Base-by-base conservation (phyloP, 192 early-diverging fungal genomes). In the Phlyctochytrium planicorne region DNA sequence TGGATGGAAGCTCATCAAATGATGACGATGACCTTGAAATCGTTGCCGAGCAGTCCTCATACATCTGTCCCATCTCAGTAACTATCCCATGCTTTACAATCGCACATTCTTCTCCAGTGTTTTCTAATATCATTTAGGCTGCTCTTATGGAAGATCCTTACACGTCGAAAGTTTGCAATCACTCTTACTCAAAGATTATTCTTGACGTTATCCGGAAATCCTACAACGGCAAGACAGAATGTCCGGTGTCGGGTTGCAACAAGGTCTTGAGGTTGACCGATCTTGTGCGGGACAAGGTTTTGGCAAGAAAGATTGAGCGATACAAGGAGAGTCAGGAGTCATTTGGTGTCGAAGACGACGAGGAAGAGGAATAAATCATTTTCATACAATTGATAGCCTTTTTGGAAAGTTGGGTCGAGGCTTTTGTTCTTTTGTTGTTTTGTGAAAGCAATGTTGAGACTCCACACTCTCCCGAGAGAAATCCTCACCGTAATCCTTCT, bases 191-290 rank as follows among this genome's bases (percentile, higher is more conserved):
- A 16, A 25, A 16, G 17, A 53, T 53, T 3, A 55, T 66, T 29
- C 47, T 53, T 23, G 27, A 66, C 10, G 2, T 30, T 53, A 66
- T 66, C 52, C 47, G 65, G 14, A 2, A 23, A 3, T 14, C 52
- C 29, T 3, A 17, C 20, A 3, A 16, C 16, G 27, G 52, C 2
- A 50, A 2, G 3, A 52, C 34, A 3, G 65, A 66, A 55, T 66
- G 65, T 55, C 65, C 65, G 10, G 65, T 66, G 2, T 29, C 65
- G 2, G 65, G 65, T 55, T 66, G 65, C 65, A 52, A 55, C 53
- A 52, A 35, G 52, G 33, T 37, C 52, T 25, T 66, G 29, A 4
- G 25, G 2, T 17, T 24, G 29, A 2, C 2, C 2, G 25, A 55
- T 53, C 33, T 66, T 2, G 2, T 27, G 2, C 10, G 30, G 27